Base-by-base conservation (phyloP, 495 filamentous ascomycete species). In the Rhypophila decipiens region DNA sequence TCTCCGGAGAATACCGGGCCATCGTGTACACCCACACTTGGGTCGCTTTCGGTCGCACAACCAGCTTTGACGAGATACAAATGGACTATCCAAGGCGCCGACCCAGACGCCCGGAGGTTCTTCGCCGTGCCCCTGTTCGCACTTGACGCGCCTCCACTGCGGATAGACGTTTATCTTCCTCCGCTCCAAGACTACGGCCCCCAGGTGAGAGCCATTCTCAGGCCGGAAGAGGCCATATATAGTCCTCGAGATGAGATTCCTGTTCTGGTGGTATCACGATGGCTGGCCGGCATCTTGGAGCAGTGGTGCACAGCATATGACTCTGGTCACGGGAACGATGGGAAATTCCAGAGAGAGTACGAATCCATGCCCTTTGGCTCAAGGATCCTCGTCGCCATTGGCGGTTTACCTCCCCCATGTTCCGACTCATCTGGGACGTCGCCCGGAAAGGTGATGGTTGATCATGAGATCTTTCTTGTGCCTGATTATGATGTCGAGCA, bases 121-220 rank as follows among this genome's bases (percentile, higher is more conserved):
- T 47, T 47, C n/a, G 44, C 34, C 4, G 35, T 39, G 20, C 44
- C 44, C 2, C 13, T n/a, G 3, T 47, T 47, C 17, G 44, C 44
- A 7, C n/a, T 59, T 66, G 35, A 51, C 65, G 20, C 43, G 51
- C 64, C 67, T 15, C 68, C 68, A 12, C 50, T 68, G 21, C 61
- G 68, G 12, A 65, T 71, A 51, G 68, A 69, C 46, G 55, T 69
- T 20, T 66, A 62, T 50, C 44, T 71, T 24, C 65, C 68, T 11
- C 49, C 56, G 7, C 12, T 44, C 3, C 66, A 71, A 40, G 48
- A 55, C 7, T 67, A 63, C n/a, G 52, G 61, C 2, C 13, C 20
- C 5, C 17, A 29, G 9, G 55, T 68, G 34, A 49, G 59, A 27
- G 52, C 48, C n/a, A 49, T 58, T 13, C 54, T 69, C 11, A 44